Evolutionary conservation across 1,139 yeast species (phyloP), one percentile per base, ranked within the genome.

Genomic region (Yamadazyma songkhlaensis): DNA sequence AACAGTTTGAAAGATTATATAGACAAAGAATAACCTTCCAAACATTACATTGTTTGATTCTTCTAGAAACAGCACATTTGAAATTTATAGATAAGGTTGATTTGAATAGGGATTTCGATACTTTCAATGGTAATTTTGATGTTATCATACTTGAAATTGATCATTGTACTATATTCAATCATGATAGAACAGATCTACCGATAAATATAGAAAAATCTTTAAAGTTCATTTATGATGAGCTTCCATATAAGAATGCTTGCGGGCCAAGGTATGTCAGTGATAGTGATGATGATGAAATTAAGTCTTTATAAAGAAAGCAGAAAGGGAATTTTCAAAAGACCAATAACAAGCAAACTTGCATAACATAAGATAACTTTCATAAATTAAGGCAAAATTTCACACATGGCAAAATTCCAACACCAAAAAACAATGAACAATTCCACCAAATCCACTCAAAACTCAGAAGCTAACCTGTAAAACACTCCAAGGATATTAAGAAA

Each of bases 11-110:
- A 41, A 48, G 48, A 27, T 42, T 40, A 10, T 52, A 64, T 38
- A 47, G 55, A 20, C 66, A 62, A 34, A 45, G 72, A 28, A 52
- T 67, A 31, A 66, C 74, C 1, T 59, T 44, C 36, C 47, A 53
- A 17, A 63, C 71, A 0, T 32, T 41, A 5, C 54, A 62, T 20
- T 47, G 54, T 30, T 43, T 60, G 14, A 50, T 69, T 14, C 31
- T 48, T 7, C 40, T 68, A 14, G 54, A 48, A 9, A 36, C 49
- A 15, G 68, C 67, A 7, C 52, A 51, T 25, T 51, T 67, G 9
- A 41, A 46, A 26, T 63, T 65, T 39, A 45, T 51, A 22, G 50
- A 42, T 28, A 37, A 34, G 10, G 26, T 25, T 9, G 49, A 49
- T n/a, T 35, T 55, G 24, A 31, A 32, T 9, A 28, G 35, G 3